These are phyloP conservation scores for Xylariales sp. DNA, from an alignment of 2,329 filamentous ascomycete species.

Conservation along the genomic window DNA sequence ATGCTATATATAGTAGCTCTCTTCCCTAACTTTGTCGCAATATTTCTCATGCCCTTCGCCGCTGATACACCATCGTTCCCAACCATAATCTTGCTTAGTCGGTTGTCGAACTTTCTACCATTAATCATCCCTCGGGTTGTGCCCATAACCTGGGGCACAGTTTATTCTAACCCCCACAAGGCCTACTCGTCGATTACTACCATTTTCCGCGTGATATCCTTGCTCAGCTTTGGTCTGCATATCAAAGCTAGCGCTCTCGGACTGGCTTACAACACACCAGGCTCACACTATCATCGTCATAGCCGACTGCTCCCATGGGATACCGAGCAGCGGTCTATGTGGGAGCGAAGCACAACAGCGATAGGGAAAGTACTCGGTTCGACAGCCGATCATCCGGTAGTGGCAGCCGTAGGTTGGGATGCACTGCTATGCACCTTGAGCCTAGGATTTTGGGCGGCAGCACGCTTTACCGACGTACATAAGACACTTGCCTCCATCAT, in stretches of 20 bases:
- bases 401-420: slow-evolving; percentile 54
- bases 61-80: slow-evolving; percentile 36
- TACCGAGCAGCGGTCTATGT: slow-evolving; percentile 34
- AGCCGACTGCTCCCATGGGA: slow-evolving; percentile 42
- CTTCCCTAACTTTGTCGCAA: slow-evolving; percentile 27
- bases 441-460: slow-evolving; percentile 54
- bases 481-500: slow-evolving; percentile 39
- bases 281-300: slow-evolving; percentile 43
- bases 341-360: slow-evolving; percentile 41
- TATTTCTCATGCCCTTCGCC: slow-evolving; percentile 34
- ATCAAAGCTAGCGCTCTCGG: slow-evolving; percentile 36
- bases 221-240: slow-evolving; percentile 39
- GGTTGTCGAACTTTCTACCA: slow-evolving; percentile 39
- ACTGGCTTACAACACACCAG: slow-evolving; percentile 42
- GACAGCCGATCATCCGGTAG: slow-evolving; percentile 52
- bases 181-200: slow-evolving; percentile 35
- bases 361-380: slow-evolving; percentile 42
- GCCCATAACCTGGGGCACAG: slow-evolving; percentile 43
- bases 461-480: slow-evolving; percentile 44
- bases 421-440: slow-evolving; percentile 50
- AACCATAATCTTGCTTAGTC: slow-evolving; percentile 23
- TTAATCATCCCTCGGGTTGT: slow-evolving; percentile 41
- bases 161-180: slow-evolving; percentile 33
- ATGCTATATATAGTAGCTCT: slow-evolving; percentile 28
- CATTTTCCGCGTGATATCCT: slow-evolving; percentile 43